Conservation (phyloP, 2,329 filamentous ascomycete species). For the Arthrobotrys megalospora region DNA sequence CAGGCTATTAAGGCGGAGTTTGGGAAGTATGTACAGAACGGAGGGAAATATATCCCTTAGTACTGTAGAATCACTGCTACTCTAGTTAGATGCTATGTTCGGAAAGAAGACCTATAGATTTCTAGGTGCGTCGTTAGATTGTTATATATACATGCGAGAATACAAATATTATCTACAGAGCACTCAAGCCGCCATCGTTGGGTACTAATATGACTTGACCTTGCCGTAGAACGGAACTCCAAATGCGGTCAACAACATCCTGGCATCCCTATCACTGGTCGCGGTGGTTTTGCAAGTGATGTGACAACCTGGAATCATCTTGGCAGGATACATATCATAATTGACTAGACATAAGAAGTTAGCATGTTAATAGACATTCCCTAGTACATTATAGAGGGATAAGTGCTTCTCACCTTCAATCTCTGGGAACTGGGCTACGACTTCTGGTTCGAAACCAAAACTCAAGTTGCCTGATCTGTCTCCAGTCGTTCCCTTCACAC, state of each 20-base stretch:
- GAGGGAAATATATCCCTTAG: slow-evolving; percentile 25
- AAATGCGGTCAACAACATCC: slow-evolving; percentile 79
- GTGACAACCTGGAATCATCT: slow-evolving; percentile 88
- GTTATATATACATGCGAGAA: slow-evolving; percentile 39
- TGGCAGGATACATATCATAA: slow-evolving; percentile 73
- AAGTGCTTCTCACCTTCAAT: slow-evolving; percentile 80
- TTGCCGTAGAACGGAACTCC: slow-evolving; percentile 89
- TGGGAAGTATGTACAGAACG: slow-evolving; percentile 21
- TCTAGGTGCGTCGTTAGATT: neutral
- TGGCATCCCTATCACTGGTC: slow-evolving; percentile 85
- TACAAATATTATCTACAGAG: slow-evolving; percentile 46
- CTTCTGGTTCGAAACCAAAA: slow-evolving; percentile 82
- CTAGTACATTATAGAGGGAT: neutral
- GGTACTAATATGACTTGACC: slow-evolving; percentile 66
- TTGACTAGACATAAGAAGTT: slow-evolving; percentile 60
- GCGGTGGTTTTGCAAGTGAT: slow-evolving; percentile 88
- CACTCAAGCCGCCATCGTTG: too few species aligned
- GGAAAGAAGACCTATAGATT: neutral
- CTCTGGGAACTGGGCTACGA: slow-evolving; percentile 89
- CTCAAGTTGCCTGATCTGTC: slow-evolving; percentile 89
- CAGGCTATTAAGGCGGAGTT: slow-evolving; percentile 11
- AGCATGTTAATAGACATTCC: slow-evolving; percentile 45
- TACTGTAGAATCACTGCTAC: neutral
- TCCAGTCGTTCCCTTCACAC: slow-evolving; percentile 81
- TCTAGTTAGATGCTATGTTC: neutral